These are phyloP conservation scores for Dactylellina haptotyla DNA, from an alignment of 2,329 filamentous ascomycete genomes.

Conservation along the genomic window DNA sequence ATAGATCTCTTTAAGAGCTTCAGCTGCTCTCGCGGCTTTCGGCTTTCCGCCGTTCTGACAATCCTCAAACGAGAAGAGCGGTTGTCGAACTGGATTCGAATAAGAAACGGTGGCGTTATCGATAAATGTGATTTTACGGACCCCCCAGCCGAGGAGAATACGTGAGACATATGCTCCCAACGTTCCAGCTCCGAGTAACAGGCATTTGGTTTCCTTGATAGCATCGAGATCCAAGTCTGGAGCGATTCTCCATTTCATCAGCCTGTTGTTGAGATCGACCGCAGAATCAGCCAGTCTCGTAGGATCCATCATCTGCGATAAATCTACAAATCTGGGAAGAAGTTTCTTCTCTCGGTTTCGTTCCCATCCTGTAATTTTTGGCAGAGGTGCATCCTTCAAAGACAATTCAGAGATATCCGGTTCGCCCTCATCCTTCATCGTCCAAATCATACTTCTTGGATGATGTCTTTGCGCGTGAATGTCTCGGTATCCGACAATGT, in stretches of 20 bases:
- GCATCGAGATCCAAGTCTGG: slow-evolving; percentile 85
- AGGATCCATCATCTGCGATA: slow-evolving; percentile 95
- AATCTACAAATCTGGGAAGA: slow-evolving; percentile 78
- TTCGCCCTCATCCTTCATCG: slow-evolving; percentile 68
- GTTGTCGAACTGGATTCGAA: slow-evolving; percentile 95
- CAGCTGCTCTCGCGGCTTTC: slow-evolving; percentile 83
- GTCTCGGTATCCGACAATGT: slow-evolving; percentile 91
- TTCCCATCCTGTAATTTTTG: slow-evolving; percentile 96
- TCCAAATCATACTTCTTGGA: slow-evolving; percentile 82
- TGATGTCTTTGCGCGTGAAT: slow-evolving; percentile 79
- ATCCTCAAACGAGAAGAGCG: slow-evolving; percentile 88
- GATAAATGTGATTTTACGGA: slow-evolving; percentile 92
- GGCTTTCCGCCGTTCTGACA: slow-evolving; percentile 83
- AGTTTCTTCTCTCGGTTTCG: slow-evolving; percentile 82
- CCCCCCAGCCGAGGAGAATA: slow-evolving; percentile 93
- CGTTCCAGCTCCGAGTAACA: slow-evolving; percentile 90
- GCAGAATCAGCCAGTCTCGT: slow-evolving; percentile 83
- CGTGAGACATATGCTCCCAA: slow-evolving; percentile 92
- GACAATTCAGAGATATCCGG: slow-evolving; percentile 58
- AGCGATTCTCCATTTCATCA: slow-evolving; percentile 98
- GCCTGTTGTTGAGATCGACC: slow-evolving; percentile 93
- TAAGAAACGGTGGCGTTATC: slow-evolving; percentile 94
- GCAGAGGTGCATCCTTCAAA: slow-evolving; percentile 66
- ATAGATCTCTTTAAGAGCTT: slow-evolving; percentile 84
- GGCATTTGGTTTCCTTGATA: slow-evolving; percentile 88